These are phyloP conservation scores for Fusarium anguioides DNA, from an alignment of 2,329 filamentous ascomycete genomes.

Conservation along the genomic window DNA sequence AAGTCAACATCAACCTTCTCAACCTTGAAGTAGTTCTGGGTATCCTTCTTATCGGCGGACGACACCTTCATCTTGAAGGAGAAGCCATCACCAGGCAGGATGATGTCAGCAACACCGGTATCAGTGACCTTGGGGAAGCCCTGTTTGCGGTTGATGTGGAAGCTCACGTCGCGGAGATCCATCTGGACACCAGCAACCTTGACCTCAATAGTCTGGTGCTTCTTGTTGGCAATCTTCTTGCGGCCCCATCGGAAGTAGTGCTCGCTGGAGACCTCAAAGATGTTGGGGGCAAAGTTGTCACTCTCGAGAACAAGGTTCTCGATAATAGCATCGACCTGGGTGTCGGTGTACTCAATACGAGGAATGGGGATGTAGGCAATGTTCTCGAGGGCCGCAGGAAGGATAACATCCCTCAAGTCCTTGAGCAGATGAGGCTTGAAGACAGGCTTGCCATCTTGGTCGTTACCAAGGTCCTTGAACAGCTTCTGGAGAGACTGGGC, in stretches of 20 bases:
- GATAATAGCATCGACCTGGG: slow-evolving; percentile 84
- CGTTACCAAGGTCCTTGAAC: slow-evolving; percentile 88
- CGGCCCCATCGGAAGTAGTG: slow-evolving; percentile 97
- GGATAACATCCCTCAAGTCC: slow-evolving; percentile 86
- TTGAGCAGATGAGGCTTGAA: slow-evolving; percentile 96
- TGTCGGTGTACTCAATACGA: slow-evolving; percentile 91
- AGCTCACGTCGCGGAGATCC: slow-evolving; percentile 90
- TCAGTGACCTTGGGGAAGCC: slow-evolving; percentile 92
- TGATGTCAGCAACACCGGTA: slow-evolving; percentile 87
- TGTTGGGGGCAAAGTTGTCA: slow-evolving; percentile 95
- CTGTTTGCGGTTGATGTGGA: slow-evolving; percentile 94
- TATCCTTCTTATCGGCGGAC: slow-evolving; percentile 79
- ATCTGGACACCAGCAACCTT: slow-evolving; percentile 91
- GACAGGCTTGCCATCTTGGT: slow-evolving; percentile 81
- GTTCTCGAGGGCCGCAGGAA: slow-evolving; percentile 85
- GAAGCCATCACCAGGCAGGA: slow-evolving; percentile 87
- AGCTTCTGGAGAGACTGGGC: slow-evolving; percentile 80
- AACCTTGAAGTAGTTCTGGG: slow-evolving; percentile 91
- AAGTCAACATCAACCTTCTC: slow-evolving; percentile 88
- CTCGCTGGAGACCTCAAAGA: slow-evolving; percentile 87
- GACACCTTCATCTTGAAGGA: slow-evolving; percentile 92
- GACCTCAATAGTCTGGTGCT: slow-evolving; percentile 84
- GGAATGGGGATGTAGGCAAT: slow-evolving; percentile 92
- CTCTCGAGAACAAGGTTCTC: slow-evolving; percentile 97
- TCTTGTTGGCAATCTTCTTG: slow-evolving; percentile 84